phyloP scores from a whole-genome alignment of 306 rosid species.

The Rubus parviflorus region DNA sequence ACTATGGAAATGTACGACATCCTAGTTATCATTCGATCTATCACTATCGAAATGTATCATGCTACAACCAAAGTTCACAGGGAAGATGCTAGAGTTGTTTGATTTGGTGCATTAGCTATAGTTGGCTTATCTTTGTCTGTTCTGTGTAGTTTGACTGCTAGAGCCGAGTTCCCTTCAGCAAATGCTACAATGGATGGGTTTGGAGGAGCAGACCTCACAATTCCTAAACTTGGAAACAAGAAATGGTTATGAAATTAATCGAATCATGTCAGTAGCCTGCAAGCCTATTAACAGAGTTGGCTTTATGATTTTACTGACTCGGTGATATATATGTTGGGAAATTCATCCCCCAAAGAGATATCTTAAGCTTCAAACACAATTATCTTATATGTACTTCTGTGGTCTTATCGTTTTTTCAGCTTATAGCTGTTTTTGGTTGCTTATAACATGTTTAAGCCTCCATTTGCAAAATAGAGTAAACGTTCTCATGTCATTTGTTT shows the following conservation, averaged over 20 bases:
- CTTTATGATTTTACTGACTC: neutral
- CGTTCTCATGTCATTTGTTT: neutral
- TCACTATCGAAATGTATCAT: too few species aligned
- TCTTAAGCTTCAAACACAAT: neutral
- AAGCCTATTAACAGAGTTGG: neutral
- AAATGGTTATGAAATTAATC: slow-evolving; percentile 26
- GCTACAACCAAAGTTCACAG: neutral
- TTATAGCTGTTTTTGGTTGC: neutral
- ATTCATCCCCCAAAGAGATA: neutral
- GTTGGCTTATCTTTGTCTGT: slow-evolving; percentile 13
- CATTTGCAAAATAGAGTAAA: neutral
- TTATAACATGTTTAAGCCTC: neutral
- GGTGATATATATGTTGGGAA: neutral
- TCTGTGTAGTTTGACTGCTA: slow-evolving; percentile 70
- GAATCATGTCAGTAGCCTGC: neutral
- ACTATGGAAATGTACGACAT: too few species aligned
- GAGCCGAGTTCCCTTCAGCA: slow-evolving; percentile 94
- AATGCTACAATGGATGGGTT: slow-evolving; percentile 70
- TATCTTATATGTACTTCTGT: neutral
- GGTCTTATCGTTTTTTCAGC: neutral
- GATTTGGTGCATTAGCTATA: neutral
- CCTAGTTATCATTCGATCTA: too few species aligned
- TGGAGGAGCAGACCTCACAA: slow-evolving; percentile 85
- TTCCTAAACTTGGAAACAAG: slow-evolving; percentile 58
- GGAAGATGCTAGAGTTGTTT: neutral